Conservation (phyloP, 139 green algal species). For the Haematococcus sp. region DNA sequence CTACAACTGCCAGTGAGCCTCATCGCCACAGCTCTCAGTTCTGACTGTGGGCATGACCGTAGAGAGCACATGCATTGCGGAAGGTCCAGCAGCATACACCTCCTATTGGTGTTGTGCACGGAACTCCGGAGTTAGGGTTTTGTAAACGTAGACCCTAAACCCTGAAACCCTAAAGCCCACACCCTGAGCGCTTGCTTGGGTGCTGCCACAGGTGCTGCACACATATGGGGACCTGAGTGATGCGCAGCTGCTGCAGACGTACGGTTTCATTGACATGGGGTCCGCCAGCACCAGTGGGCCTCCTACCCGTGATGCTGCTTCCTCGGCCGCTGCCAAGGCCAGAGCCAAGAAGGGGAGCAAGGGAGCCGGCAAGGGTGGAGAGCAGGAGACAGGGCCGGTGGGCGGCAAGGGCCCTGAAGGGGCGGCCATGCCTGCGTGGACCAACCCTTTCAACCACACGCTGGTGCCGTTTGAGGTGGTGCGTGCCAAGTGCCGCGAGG, state of each 20-base stretch:
- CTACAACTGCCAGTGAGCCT: too few relatives aligned
- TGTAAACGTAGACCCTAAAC: too few relatives aligned
- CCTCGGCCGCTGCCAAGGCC: background rate
- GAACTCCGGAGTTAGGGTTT: too few relatives aligned
- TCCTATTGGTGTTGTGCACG: too few relatives aligned
- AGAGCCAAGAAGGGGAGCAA: background rate
- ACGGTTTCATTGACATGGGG: constrained; percentile 66
- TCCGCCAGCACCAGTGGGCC: background rate
- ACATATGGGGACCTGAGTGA: constrained; percentile 72
- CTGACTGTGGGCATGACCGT: too few relatives aligned
- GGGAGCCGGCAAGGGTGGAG: background rate
- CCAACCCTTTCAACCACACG: constrained; percentile 40
- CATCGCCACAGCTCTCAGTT: too few relatives aligned
- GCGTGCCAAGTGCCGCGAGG: constrained; percentile 2
- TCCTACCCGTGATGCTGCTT: too few relatives aligned
- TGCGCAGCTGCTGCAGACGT: constrained; percentile 68
- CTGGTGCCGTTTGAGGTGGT: constrained; percentile 30
- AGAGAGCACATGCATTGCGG: too few relatives aligned
- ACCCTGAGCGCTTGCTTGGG: too few relatives aligned
- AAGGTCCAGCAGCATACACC: too few relatives aligned
- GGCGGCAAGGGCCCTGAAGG: background rate
- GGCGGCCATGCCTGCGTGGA: background rate
- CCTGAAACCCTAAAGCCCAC: too few relatives aligned
- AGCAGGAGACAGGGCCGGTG: background rate
- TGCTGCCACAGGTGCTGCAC: constrained; percentile 56